Base-by-base conservation (phyloP, 1,284 basidiomycete genomes). In the Trichosporon faecale region DNA sequence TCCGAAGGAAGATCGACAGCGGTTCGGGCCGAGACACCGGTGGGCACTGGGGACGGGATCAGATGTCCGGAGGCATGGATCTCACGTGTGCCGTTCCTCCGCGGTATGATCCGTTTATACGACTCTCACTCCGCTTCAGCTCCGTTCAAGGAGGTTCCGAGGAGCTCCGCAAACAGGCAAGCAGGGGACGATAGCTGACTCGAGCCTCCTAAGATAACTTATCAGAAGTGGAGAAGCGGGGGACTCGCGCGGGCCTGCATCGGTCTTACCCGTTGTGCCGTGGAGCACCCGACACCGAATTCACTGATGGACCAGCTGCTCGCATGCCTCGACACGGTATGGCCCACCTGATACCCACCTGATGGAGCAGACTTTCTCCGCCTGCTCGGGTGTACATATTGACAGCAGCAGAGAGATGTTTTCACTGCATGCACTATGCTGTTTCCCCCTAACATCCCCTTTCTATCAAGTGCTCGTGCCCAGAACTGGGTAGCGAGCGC, bases 401-500 rank as follows among this genome's bases (percentile, higher is more conserved):
- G 23, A 25, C n/a, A 23, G 21, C 16, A 23, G 8, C 7, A 2
- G 49, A 18, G 11, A 6, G 9, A 21, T 25, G 49, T 2, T 9
- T 52, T 21, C 25, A 9, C 21, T 12, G 49, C 23, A 52, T 21
- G 49, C 49, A 52, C 49, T 1, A 52, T 52, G 49, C 21, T 65
- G 64, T 65, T 49, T 8, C 64, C 64, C 11, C 64, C 64, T 16
- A 33, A 29, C 25, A 65, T 65, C 44, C 64, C 64, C 44, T 49
- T 29, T 27, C 21, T 65, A 21, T 27, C 44, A 3, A 44, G 64
- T 14, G 64, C 64, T 6, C 46, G 44, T 29, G 44, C 40, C 14
- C 64, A 65, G 21, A 65, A 65, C 46, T 65, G 64, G 64, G 33
- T 65, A 3, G 64, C 64, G 14, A 46, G 44, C 37, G 64, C 64